phyloP scores from a whole-genome alignment of 176 grass and related monocot genomes.

The Rhynchospora breviuscula region DNA sequence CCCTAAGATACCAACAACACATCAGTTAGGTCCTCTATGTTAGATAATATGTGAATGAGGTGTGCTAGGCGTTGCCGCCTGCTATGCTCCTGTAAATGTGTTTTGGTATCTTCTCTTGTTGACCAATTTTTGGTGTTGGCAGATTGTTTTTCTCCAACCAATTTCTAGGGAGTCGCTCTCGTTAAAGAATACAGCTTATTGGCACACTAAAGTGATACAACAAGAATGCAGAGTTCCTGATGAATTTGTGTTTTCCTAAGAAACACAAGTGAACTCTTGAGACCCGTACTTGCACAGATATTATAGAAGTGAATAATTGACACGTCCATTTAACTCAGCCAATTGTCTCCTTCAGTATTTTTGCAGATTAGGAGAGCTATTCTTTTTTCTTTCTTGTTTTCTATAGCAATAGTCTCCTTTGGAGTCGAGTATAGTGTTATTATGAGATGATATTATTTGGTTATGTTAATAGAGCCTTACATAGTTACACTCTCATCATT shows the following conservation, averaged over 20 bases:
- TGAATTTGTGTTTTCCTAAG: not conserved
- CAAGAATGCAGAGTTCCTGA: not conserved
- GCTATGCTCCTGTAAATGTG: not conserved
- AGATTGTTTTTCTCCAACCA: not conserved
- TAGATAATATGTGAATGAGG: not conserved
- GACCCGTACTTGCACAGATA: not conserved
- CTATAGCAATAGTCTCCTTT: not conserved
- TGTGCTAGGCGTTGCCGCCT: not conserved
- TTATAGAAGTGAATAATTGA: not conserved
- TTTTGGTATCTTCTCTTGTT: not conserved
- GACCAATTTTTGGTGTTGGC: not conserved
- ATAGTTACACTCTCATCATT: not conserved
- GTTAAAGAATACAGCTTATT: not conserved
- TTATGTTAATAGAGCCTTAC: not conserved
- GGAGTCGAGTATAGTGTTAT: not conserved
- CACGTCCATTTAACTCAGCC: not conserved
- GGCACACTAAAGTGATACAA: not conserved
- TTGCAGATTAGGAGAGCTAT: not conserved
- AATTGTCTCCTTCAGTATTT: not conserved
- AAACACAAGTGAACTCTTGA: not conserved
- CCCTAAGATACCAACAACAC: not conserved
- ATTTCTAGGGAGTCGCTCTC: not conserved
- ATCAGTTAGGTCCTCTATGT: not conserved
- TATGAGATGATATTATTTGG: not conserved
- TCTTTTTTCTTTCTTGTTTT: not conserved